Base-by-base conservation (phyloP, 495 filamentous ascomycete genomes). In the Penicillium crystallinum region DNA sequence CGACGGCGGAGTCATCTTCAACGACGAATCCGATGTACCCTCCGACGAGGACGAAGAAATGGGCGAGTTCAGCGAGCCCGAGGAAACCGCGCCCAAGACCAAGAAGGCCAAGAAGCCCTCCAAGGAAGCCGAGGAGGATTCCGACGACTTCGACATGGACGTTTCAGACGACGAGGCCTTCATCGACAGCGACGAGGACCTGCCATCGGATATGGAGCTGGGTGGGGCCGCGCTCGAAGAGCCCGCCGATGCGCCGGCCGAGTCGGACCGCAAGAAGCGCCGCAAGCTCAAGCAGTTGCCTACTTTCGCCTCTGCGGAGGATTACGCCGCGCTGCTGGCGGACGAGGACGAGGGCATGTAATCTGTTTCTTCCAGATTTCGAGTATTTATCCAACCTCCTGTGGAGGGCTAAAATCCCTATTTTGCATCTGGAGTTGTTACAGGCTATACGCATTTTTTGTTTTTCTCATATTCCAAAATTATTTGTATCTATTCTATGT, bases 241-340 rank as follows among this genome's bases (percentile, higher is more conserved):
- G 6, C 71, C 71, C 40, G 66, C 68, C 30, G 66, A 78, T 46
- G 47, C 27, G 1, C 48, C 48, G 11, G 45, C 30, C 36, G 48
- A 50, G 29, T 77, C 73, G 54, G 76, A 79, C 54, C 84, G 81
- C 68, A 82, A 77, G 66, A 90, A 87, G 75, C 82, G 76, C 61
- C 85, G 85, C 79, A 90, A 91, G 79, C 72, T 97, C 62, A 95
- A 88, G 77, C 79, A 81, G 56, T 74, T 98, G 55, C 93, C 93
- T 3, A 95, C 82, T 0, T 98, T 97, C 73, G 93, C 95, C 18
- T 91, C 87, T 27, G 85, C 77, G 17, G 93, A 97, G 18, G 95
- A 98, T 61, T 97, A 97, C 70, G 92, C 90, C 21, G 86, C 86
- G 55, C 78, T 97, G 76, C 64, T 98, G 59, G 88, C 77, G 11